Conservation (phyloP, 2,329 filamentous ascomycete genomes). For the Pseudogymnoascus sp. region DNA sequence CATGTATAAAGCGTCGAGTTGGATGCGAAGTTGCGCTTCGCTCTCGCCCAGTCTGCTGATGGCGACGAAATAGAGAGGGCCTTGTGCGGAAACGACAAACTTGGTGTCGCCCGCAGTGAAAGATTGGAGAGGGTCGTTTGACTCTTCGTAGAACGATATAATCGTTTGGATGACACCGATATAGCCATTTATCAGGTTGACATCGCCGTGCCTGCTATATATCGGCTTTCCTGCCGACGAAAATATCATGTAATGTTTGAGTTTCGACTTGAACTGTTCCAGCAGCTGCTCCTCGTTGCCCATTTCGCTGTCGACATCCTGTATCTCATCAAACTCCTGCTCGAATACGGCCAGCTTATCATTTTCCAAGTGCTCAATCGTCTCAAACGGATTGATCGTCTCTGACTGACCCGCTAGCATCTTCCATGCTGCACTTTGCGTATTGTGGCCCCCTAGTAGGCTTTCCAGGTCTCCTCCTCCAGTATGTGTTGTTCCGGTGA, state of each 20-base stretch:
- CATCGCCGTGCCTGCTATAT: conserved; percentile 88
- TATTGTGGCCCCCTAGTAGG: conserved; percentile 60
- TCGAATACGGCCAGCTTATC: conserved; percentile 58
- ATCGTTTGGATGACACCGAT: conserved; percentile 95
- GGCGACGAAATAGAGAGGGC: conserved; percentile 84
- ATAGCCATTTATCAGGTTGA: conserved; percentile 82
- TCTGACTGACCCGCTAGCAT: conserved; percentile 55
- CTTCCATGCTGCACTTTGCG: conserved; percentile 59
- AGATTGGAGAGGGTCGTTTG: conserved; percentile 65
- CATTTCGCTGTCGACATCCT: conserved; percentile 44
- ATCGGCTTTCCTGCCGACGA: conserved; percentile 96
- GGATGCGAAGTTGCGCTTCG: conserved; percentile 74
- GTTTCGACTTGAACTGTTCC: conserved; percentile 75
- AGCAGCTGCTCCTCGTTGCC: conserved; percentile 49
- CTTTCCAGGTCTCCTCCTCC: conserved; percentile 66
- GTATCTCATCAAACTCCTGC: conserved; percentile 69
- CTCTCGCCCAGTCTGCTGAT: conserved; percentile 91
- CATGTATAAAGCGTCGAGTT: conserved; percentile 94
- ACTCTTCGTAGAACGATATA: conserved; percentile 87
- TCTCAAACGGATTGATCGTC: conserved; percentile 52
- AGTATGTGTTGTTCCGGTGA: conserved; percentile 35
- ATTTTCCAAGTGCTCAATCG: conserved; percentile 35
- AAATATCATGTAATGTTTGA: conserved; percentile 94
- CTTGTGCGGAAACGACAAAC: conserved; percentile 78
- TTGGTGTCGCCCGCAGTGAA: conserved; percentile 82